Percentiles rank a stretch among this genome's conserved stretches.
Evolutionary conservation across 371 early-diverging fungal genomes (phyloP).

Genomic region (Apophysomyces ossiformis): DNA sequence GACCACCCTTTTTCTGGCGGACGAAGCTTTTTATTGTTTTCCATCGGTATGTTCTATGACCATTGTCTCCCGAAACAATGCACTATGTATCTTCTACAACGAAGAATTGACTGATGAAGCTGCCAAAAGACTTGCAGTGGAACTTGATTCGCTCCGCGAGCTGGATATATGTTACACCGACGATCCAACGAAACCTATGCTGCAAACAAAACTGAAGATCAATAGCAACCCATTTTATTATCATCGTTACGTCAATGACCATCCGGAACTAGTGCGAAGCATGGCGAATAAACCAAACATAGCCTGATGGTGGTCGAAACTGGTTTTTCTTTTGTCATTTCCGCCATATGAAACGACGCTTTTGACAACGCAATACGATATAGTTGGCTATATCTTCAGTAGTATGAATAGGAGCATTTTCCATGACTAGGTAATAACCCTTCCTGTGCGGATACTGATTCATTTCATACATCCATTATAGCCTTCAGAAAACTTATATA

Average conservation of each 20-base stretch:
- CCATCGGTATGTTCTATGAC: not conserved
- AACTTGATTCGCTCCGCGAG: conserved; percentile 5
- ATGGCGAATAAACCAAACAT: too few relatives aligned
- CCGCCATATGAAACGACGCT: too few relatives aligned
- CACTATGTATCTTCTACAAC: not conserved
- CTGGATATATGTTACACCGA: conserved; percentile 14
- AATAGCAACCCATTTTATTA: conserved; percentile 11
- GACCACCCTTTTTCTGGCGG: not conserved
- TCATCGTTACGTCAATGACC: conserved; percentile 12
- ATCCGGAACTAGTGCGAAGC: not conserved
- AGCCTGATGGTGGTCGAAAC: too few relatives aligned
- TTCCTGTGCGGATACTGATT: too few relatives aligned
- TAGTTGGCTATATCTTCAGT: conserved; percentile 14
- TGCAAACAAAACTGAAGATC: conserved; percentile 9
- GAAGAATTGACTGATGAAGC: not conserved
- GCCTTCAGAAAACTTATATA: too few relatives aligned
- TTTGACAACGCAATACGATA: conserved; percentile 3
- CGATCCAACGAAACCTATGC: conserved; percentile 8
- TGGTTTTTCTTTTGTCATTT: too few relatives aligned
- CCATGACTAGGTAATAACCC: conserved; percentile 14
- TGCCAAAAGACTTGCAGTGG: not conserved
- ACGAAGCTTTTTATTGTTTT: not conserved
- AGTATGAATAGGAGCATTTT: conserved; percentile 22
- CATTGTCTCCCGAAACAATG: not conserved
- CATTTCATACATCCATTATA: too few relatives aligned